A percentile compares a stretch with the other conserved stretches of the same genome.
These are phyloP conservation scores for Phytopythium chamaehyphon DNA, from an alignment of 352 stramenopile genomes.

Conservation along the genomic window DNA sequence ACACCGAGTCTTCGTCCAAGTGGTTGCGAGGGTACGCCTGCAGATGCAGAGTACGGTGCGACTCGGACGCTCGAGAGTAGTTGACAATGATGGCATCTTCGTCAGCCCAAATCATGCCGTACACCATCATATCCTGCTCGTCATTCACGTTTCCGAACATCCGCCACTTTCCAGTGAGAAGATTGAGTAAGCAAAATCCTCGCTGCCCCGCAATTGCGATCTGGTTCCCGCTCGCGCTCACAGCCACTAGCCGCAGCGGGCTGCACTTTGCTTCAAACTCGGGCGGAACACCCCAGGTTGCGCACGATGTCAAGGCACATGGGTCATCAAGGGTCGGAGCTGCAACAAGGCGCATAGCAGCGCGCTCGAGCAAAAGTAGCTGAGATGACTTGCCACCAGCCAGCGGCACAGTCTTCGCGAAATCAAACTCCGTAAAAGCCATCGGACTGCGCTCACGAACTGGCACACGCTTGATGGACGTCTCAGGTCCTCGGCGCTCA, in stretches of 20 bases:
- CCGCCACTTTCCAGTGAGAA: slow-evolving; percentile 66
- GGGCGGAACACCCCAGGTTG: slow-evolving; percentile 49
- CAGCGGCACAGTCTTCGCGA: slow-evolving; percentile 47
- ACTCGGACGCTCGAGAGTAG: slow-evolving; percentile 55
- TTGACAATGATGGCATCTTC: slow-evolving; percentile 65
- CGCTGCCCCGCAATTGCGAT: slow-evolving; percentile 65
- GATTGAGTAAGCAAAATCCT: slow-evolving; percentile 73
- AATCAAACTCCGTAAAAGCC: slow-evolving; percentile 62
- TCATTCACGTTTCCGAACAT: slow-evolving; percentile 85
- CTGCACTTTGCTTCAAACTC: slow-evolving; percentile 61
- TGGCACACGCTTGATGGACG: slow-evolving; percentile 20
- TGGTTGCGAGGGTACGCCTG: slow-evolving; percentile 74
- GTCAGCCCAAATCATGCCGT: slow-evolving; percentile 56
- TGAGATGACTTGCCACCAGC: slow-evolving; percentile 36
- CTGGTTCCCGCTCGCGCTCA: slow-evolving; percentile 52
- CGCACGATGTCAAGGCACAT: slow-evolving; percentile 52
- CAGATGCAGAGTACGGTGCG: slow-evolving; percentile 52
- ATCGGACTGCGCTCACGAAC: slow-evolving; percentile 20
- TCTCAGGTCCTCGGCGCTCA: slow-evolving; percentile 13
- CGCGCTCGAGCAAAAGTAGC: slow-evolving; percentile 51
- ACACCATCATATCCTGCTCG: slow-evolving; percentile 70
- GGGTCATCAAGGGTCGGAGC: slow-evolving; percentile 54
- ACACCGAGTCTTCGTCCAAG: slow-evolving; percentile 58
- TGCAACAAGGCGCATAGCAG: slow-evolving; percentile 44
- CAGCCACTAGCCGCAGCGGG: slow-evolving; percentile 53